Evolutionary conservation across 345 rosid genomes (phyloP).

Genomic region (Linum lewisii): DNA sequence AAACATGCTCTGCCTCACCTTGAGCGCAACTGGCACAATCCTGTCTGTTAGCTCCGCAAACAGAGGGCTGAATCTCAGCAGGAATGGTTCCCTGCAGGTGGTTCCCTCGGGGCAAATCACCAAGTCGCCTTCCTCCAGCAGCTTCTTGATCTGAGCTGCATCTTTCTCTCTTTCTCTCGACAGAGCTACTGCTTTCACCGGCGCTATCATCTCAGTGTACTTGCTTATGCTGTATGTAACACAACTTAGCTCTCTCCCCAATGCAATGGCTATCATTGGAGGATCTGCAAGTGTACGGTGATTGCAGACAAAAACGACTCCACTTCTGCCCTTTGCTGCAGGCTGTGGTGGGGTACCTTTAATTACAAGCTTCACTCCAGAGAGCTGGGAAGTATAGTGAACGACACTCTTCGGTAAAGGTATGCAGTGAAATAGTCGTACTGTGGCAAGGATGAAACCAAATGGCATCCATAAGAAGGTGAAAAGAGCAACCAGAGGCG

Average conservation of each 20-base stretch:
- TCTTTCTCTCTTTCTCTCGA: slow-evolving; percentile 77
- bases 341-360: slow-evolving; percentile 72
- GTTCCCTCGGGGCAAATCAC: slow-evolving; percentile 97
- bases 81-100: slow-evolving; percentile 85
- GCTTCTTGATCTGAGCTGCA: slow-evolving; percentile 57
- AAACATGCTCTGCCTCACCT: slow-evolving; percentile 66
- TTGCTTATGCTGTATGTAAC: slow-evolving; percentile 95
- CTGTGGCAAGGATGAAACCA: slow-evolving; percentile 41
- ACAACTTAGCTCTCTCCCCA: slow-evolving; percentile 81
- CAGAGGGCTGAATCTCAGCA: slow-evolving; percentile 78
- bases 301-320: slow-evolving; percentile 83
- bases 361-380: slow-evolving; percentile 45
- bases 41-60: slow-evolving; percentile 85
- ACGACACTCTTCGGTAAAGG: slow-evolving; percentile 62
- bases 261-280: slow-evolving; percentile 65
- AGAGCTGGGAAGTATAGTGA: slow-evolving; percentile 41
- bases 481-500: slow-evolving; percentile 50
- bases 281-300: slow-evolving; percentile 86
- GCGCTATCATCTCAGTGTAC: slow-evolving; percentile 74
- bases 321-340: slow-evolving; percentile 59
- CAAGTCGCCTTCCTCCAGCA: slow-evolving; percentile 80
- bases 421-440: slow-evolving; percentile 51
- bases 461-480: slow-evolving; percentile 66
- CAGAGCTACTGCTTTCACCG: slow-evolving; percentile 83
- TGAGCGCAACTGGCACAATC: slow-evolving; percentile 84